Evolutionary conservation across 768 basidiomycete genomes (phyloP), one percentile per base, ranked within the genome.

Genomic region (Amanita molliuscula): DNA sequence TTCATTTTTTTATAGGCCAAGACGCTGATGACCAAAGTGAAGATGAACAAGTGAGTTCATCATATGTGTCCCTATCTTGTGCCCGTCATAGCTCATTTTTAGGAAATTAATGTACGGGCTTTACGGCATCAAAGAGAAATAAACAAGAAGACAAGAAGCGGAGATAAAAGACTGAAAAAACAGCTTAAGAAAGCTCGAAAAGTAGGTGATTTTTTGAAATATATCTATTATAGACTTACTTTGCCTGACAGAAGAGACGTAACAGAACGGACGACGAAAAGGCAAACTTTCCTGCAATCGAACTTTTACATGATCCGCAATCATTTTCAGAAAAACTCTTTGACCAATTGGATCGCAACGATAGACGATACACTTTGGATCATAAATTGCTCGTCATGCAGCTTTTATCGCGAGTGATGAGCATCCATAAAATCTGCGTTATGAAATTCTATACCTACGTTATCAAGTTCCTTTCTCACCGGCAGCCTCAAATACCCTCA

Each of bases 321-420:
- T 87, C 86, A 0, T 98, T 98, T 61, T 84, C 81, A 23, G 96
- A 99, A 67, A 93, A 88, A 64, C 76, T 99, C 0, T 96, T 91
- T 61, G 86, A 92, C 57, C 75, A 78, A 46, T 70, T 99, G 36
- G 81, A 81, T 58, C 76, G 74, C 38, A 82, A 93, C 65, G 95
- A 98, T 75, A 93, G 91, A 64, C 86, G 86, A n/a, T 92, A 90
- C 62, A 88, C 90, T 28, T 78, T 98, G 51, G 94, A 97, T 58
- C 96, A 98, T 74, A 97, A 96, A 68, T 86, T 99, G 50, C 76
- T 98, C 54, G 74, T 97, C 62, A 95, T 98, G 91, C 92, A 96
- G 62, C 84, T 99, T 44, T 78, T 98, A 40, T 88, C 92, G 3
- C 83, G 96, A 42, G 86, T 97, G 31, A 93, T 92, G 81, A 90